Evolutionary conservation across 345 rosid genomes (phyloP), one percentile per base, ranked within the genome.

Genomic region (Carallia pectinifolia): DNA sequence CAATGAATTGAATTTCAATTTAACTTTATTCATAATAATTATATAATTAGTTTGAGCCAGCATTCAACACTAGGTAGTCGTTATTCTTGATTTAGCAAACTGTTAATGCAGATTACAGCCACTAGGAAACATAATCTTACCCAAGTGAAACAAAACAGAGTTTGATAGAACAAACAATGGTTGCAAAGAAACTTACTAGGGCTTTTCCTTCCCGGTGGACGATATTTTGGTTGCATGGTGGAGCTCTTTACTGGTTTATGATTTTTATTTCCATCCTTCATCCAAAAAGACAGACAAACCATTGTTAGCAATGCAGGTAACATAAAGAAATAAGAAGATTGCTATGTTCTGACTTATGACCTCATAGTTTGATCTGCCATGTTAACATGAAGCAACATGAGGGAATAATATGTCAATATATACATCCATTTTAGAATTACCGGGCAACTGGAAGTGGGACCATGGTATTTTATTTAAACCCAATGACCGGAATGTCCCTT

Each of bases 161-260:
- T 4, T 29, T 27, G 9, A 44, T 2, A 44, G 16, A 1, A 44
- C 50, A 40, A 40, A 10, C 48, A 44, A 44, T 12, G 6, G n/a
- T 16, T 23, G 5, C 31, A 18, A 31, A 66, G 29, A 73, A 65
- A 78, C 96, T 87, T 86, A 95, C 99, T 58, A 59, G 91, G 90
- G 75, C 85, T 88, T 79, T 81, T 90, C 86, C 82, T 88, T 73
- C 88, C 93, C 1, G 87, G 96, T 37, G 92, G 90, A 48, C 75
- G 89, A 82, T 92, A 92, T 75, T 73, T 90, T 33, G 82, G 78
- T 71, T 80, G 90, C 73, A 56, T 87, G 33, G 65, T 75, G 65
- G 72, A 55, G 75, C 79, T 69, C 76, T 77, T 86, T 62, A 79
- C 53, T 66, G 79, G 69, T 67, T 80, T 87, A 31, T 80, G 81